These are phyloP conservation scores for Scheffersomyces coipomensis DNA, from an alignment of 805 yeast genomes.

Conservation along the genomic window DNA sequence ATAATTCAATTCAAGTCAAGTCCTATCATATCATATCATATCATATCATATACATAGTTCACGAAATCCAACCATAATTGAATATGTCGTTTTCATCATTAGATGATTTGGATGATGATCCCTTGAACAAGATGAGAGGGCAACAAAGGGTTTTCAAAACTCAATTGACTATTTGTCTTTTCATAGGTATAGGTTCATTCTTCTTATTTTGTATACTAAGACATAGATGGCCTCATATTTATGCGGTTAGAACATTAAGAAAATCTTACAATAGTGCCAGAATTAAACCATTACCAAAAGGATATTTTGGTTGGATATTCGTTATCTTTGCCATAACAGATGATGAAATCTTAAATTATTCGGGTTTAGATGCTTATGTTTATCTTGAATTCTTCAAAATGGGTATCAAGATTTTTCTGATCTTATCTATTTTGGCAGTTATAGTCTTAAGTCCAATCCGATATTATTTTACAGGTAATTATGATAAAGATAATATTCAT, in stretches of 20 bases:
- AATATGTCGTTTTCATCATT: neutral
- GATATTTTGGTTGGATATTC: slow-evolving; percentile 74
- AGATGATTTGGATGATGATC: slow-evolving; percentile 3
- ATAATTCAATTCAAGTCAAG: too few relatives aligned
- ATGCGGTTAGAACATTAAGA: slow-evolving; percentile 54
- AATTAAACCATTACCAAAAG: slow-evolving; percentile 44
- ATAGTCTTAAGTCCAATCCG: slow-evolving; percentile 36
- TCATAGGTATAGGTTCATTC: slow-evolving; percentile 47
- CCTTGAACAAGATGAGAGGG: slow-evolving; percentile 14
- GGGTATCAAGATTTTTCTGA: slow-evolving; percentile 68
- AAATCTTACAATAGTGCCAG: slow-evolving; percentile 26
- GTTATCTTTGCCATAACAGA: slow-evolving; percentile 66
- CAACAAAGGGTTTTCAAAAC: slow-evolving; percentile 56
- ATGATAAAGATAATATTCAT: slow-evolving; percentile 37
- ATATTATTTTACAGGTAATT: slow-evolving; percentile 40
- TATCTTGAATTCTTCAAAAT: slow-evolving; percentile 48
- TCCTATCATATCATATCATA: too few relatives aligned
- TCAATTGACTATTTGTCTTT: slow-evolving; percentile 49
- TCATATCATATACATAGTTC: too few relatives aligned
- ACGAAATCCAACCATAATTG: too few relatives aligned
- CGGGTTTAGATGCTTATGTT: slow-evolving; percentile 87
- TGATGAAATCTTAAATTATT: slow-evolving; percentile 74
- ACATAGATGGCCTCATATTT: slow-evolving; percentile 55
- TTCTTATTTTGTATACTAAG: slow-evolving; percentile 49
- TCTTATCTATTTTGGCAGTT: slow-evolving; percentile 61